Conservation (phyloP, 169 alveolate species). For the Perkinsus marinus region DNA sequence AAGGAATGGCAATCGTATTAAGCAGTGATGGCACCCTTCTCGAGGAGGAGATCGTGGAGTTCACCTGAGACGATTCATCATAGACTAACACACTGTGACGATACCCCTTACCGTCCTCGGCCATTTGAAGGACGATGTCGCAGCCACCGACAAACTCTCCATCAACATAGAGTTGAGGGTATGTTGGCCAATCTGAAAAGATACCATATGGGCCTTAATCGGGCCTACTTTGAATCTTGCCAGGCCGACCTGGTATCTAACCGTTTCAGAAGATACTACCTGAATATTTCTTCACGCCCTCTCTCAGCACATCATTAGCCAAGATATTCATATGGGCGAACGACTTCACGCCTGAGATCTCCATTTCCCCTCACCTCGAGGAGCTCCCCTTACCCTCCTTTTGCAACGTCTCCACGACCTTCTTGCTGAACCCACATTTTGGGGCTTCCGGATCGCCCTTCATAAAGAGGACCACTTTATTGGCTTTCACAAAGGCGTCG, state of each 20-base stretch:
- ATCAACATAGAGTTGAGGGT: constrained; percentile 13
- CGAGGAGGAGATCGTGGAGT: background rate
- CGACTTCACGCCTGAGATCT: background rate
- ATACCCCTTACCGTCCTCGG: constrained; percentile 5
- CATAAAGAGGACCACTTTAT: constrained; percentile 40
- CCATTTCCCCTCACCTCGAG: background rate
- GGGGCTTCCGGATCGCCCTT: constrained; percentile 66
- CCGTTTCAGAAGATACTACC: background rate
- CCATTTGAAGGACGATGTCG: constrained; percentile 14
- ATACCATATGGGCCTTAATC: background rate
- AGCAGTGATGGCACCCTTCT: background rate
- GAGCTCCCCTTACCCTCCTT: background rate
- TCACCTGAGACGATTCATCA: background rate
- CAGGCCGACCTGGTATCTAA: background rate
- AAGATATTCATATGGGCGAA: background rate
- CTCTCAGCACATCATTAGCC: background rate
- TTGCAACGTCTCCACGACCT: background rate
- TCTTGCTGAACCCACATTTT: constrained; percentile 51
- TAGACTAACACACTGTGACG: background rate
- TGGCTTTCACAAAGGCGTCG: background rate
- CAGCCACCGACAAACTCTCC: constrained; percentile 22
- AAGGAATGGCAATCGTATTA: background rate
- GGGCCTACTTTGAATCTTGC: too few species aligned
- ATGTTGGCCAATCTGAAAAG: constrained; percentile 19
- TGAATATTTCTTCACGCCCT: background rate